phyloP scores from a whole-genome alignment of 2,329 filamentous ascomycete species.

The Pseudogymnoascus sp. region DNA sequence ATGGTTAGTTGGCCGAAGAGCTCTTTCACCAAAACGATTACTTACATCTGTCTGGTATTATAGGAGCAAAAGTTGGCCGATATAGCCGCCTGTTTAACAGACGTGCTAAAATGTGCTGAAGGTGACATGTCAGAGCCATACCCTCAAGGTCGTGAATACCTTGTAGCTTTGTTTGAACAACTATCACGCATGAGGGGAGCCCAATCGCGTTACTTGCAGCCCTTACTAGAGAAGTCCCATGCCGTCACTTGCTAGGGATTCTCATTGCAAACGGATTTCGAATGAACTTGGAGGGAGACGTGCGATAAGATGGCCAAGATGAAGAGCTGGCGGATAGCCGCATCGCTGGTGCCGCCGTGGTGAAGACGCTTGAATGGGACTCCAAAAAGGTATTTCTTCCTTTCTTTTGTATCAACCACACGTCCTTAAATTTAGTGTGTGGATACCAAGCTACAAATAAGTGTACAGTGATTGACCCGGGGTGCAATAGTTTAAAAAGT shows the following conservation, averaged over 20 bases:
- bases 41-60: not conserved
- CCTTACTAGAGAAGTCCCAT: not conserved
- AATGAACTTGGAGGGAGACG: not conserved
- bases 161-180: not conserved
- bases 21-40: not conserved
- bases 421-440: not conserved
- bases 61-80: constrained; percentile 2
- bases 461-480: not conserved
- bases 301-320: not conserved
- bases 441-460: not conserved
- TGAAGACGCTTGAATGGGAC: not conserved
- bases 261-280: not conserved
- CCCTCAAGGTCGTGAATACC: not conserved
- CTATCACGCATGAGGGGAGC: not conserved
- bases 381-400: not conserved
- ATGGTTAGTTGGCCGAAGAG: not conserved
- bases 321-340: not conserved
- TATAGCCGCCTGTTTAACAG: constrained; percentile 4
- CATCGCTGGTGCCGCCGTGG: not conserved
- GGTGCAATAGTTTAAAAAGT: not conserved
- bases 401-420: not conserved
- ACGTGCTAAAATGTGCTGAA: constrained; percentile 2
- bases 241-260: not conserved
- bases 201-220: not conserved
- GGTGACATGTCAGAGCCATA: not conserved